phyloP scores from a whole-genome alignment of 768 basidiomycete species.

The Mrakia gelida region DNA sequence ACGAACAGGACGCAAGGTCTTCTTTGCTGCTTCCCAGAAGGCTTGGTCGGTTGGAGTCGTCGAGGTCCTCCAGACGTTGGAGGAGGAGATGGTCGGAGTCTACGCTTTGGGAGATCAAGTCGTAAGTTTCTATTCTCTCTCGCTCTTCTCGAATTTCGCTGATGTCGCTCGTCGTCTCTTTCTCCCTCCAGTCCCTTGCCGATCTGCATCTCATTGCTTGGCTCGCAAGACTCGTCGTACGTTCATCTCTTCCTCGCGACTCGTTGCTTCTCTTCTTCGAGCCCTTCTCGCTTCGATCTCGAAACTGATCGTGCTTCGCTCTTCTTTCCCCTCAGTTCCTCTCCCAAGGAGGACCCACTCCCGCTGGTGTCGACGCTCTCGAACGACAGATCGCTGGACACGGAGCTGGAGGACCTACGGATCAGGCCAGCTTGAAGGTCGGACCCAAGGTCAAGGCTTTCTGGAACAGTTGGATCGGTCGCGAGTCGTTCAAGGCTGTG shows the following conservation, averaged over 20 bases:
- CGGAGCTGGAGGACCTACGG: slow-evolving; percentile 16
- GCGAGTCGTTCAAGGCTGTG: slow-evolving; percentile 69
- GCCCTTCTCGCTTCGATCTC: neutral
- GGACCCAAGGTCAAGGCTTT: slow-evolving; percentile 58
- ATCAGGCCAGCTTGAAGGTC: neutral
- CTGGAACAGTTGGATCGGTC: slow-evolving; percentile 63
- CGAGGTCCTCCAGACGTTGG: slow-evolving; percentile 41
- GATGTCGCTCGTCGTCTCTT: neutral
- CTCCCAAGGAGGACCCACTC: slow-evolving; percentile 52
- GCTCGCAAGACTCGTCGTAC: slow-evolving; percentile 47
- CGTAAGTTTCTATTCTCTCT: slow-evolving; percentile 36
- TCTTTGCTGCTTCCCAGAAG: slow-evolving; percentile 42
- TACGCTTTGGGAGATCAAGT: slow-evolving; percentile 64
- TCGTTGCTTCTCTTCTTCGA: neutral
- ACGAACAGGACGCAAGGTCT: slow-evolving; percentile 35
- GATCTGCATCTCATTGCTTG: slow-evolving; percentile 77
- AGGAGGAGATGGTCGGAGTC: slow-evolving; percentile 41
- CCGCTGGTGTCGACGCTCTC: slow-evolving; percentile 38
- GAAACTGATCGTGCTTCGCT: neutral
- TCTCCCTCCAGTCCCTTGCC: slow-evolving; percentile 54
- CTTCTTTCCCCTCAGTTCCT: slow-evolving; percentile 41
- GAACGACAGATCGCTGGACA: slow-evolving; percentile 53
- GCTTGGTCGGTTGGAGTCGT: slow-evolving; percentile 43
- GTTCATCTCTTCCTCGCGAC: neutral
- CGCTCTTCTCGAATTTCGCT: neutral